Evolutionary conservation across 495 filamentous ascomycete species (phyloP).

Genomic region (Penicillium bovifimosum): DNA sequence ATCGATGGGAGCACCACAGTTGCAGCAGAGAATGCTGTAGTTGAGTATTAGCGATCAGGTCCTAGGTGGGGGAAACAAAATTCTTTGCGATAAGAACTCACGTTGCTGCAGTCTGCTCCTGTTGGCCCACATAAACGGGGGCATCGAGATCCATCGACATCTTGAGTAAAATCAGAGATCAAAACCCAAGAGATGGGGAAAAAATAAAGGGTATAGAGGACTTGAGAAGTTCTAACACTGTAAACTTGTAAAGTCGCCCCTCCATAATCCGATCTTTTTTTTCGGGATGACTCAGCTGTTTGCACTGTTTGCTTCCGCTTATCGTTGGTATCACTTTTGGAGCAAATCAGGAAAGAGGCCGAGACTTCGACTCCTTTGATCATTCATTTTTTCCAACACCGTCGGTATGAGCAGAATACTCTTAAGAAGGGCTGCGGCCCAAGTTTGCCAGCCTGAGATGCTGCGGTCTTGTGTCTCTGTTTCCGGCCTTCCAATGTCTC

Average conservation of each 20-base stretch:
- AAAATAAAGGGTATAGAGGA: not conserved
- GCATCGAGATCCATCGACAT: constrained; percentile 72
- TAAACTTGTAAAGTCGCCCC: constrained; percentile 29
- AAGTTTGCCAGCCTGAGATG: constrained; percentile 24
- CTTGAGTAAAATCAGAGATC: constrained; percentile 12
- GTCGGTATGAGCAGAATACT: constrained; percentile 29
- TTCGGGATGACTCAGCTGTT: constrained; percentile 26
- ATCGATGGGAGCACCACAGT: constrained; percentile 90
- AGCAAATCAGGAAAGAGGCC: not conserved
- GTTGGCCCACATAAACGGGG: constrained; percentile 49
- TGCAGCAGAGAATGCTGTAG: constrained; percentile 81
- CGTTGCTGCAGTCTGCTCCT: constrained; percentile 54
- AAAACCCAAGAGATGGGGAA: constrained; percentile 4
- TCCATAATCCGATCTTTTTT: constrained; percentile 19
- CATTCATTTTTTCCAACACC: constrained; percentile 2
- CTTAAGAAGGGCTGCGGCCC: constrained; percentile 24
- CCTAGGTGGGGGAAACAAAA: constrained; percentile 10
- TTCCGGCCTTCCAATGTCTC: constrained; percentile 19
- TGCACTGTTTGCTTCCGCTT: constrained; percentile 24
- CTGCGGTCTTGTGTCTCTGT: constrained; percentile 23
- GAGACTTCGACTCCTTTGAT: not conserved
- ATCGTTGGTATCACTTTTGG: constrained; percentile 9
- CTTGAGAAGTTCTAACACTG: constrained; percentile 2
- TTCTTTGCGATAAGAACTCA: constrained; percentile 31
- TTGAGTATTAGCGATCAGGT: not conserved